Evolutionary conservation across 2,329 filamentous ascomycete species (phyloP).

Genomic region (Pochonia chlamydosporia): DNA sequence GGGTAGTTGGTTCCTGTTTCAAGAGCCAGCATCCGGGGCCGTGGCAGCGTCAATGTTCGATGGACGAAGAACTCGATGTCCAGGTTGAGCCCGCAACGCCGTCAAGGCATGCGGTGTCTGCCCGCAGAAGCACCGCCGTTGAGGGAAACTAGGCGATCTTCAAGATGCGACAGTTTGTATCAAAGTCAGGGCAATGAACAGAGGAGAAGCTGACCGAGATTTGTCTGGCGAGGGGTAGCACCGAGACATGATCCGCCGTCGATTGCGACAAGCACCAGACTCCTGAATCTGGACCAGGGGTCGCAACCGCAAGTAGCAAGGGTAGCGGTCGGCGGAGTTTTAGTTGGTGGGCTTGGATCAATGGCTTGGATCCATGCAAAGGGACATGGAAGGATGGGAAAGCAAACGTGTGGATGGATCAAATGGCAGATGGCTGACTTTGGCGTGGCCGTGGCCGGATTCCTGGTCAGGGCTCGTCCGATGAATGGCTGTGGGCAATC

Average conservation of each 20-base stretch:
- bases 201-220: neutral
- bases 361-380: too few relatives aligned
- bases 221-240: constrained; percentile 12
- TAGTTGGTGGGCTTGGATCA: too few relatives aligned
- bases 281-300: too few relatives aligned
- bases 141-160: constrained; percentile 4
- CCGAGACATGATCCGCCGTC: constrained; percentile 34
- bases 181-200: neutral
- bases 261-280: constrained; percentile 1
- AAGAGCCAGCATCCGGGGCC: too few relatives aligned
- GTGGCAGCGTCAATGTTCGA: too few relatives aligned
- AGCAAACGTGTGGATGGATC: too few relatives aligned
- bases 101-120: constrained; percentile 1
- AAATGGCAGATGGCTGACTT: too few relatives aligned
- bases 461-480: neutral
- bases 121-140: constrained; percentile 3
- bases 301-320: too few relatives aligned
- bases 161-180: constrained; percentile 6
- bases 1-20: too few relatives aligned
- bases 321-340: too few relatives aligned
- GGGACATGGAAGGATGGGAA: too few relatives aligned
- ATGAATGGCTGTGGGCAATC: neutral
- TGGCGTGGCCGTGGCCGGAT: too few relatives aligned
- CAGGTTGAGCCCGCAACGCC: neutral
- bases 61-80: constrained; percentile 15